phyloP scores from a whole-genome alignment of 148 eudicot genomes.

The Heliosperma pusillum region DNA sequence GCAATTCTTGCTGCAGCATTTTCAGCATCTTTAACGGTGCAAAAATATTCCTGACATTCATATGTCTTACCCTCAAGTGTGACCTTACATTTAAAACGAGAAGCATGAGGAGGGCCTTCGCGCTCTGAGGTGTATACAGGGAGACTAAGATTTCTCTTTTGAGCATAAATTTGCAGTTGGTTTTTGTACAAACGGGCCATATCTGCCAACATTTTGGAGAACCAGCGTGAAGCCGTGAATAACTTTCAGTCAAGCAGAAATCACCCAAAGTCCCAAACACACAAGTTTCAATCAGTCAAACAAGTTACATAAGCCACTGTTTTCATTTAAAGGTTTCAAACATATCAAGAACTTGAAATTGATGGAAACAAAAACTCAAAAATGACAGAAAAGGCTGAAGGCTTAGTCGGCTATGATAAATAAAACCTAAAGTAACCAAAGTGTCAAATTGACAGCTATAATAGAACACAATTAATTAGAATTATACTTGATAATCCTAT shows the following conservation, averaged over 20 bases:
- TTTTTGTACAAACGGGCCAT: conserved; percentile 55
- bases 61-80: conserved; percentile 46
- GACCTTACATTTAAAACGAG: conserved; percentile 61
- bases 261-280: neutral
- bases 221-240: neutral
- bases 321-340: neutral
- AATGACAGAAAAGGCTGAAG: neutral
- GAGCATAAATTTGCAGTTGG: conserved; percentile 60
- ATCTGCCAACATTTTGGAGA: conserved; percentile 34
- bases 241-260: conserved; percentile 3
- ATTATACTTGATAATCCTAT: neutral
- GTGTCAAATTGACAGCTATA: neutral
- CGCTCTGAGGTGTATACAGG: conserved; percentile 59
- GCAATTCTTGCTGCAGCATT: conserved; percentile 81
- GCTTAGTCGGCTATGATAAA: neutral
- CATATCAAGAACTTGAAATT: neutral
- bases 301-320: neutral
- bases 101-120: conserved; percentile 72
- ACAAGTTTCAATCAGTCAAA: neutral
- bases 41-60: conserved; percentile 37
- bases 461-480: neutral
- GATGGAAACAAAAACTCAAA: neutral
- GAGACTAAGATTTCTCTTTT: conserved; percentile 47
- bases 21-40: conserved; percentile 75
- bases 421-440: too few species aligned